Evolutionary conservation across 495 filamentous ascomycete genomes (phyloP).

Genomic region (Aspergillus mulundensis): DNA sequence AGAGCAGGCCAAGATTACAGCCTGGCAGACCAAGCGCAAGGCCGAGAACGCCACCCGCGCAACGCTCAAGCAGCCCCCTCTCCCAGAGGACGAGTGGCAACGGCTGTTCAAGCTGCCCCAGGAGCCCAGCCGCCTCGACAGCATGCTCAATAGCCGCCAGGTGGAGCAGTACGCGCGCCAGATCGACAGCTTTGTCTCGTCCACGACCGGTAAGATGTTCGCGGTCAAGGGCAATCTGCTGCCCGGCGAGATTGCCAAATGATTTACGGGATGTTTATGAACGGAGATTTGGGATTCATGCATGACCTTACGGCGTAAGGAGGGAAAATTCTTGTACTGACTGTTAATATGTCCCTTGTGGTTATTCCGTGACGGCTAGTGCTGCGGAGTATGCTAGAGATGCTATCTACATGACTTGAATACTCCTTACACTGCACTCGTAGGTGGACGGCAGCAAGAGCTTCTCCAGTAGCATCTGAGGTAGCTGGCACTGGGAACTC

Average conservation of each 20-base stretch:
- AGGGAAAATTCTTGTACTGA: conserved; percentile 47
- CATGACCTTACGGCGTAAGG: conserved; percentile 53
- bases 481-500: too few species aligned
- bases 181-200: conserved; percentile 93
- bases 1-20: conserved; percentile 92
- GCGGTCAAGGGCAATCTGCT: conserved; percentile 73
- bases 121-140: conserved; percentile 89
- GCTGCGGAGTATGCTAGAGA: conserved; percentile 23
- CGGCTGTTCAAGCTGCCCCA: conserved; percentile 93
- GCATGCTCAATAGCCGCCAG: conserved; percentile 87
- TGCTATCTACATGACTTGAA: conserved; percentile 4
- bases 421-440: background rate
- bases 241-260: conserved; percentile 46
- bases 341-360: conserved; percentile 45
- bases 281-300: conserved; percentile 35
- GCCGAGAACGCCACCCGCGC: conserved; percentile 82
- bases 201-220: conserved; percentile 95
- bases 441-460: background rate
- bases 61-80: conserved; percentile 78
- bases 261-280: conserved; percentile 22
- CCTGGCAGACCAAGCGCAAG: conserved; percentile 94
- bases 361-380: conserved; percentile 35
- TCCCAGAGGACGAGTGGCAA: conserved; percentile 98
- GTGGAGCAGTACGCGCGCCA: conserved; percentile 98
- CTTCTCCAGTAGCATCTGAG: background rate